Percentiles rank a stretch among this genome's conserved stretches.
These are phyloP conservation scores for Emergomyces africanus DNA, from an alignment of 2,329 filamentous ascomycete genomes.

Conservation along the genomic window DNA sequence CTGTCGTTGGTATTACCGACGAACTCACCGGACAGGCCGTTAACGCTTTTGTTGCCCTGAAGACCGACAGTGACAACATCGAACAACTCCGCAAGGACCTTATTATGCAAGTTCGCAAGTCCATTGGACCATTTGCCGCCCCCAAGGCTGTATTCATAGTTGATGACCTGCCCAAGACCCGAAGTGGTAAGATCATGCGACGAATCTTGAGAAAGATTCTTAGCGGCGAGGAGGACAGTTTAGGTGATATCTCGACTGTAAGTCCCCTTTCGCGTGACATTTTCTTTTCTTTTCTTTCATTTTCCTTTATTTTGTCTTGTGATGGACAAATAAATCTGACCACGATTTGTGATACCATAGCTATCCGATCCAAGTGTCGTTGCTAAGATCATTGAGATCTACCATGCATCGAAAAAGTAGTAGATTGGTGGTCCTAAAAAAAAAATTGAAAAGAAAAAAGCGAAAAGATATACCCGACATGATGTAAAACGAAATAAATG, in stretches of 20 bases:
- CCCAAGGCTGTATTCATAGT: conserved; percentile 89
- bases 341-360: conserved; percentile 30
- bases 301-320: background rate
- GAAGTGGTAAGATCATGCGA: conserved; percentile 98
- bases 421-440: no score
- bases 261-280: conserved; percentile 24
- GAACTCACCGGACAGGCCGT: conserved; percentile 95
- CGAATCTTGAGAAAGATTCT: conserved; percentile 95
- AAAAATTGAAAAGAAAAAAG: background rate
- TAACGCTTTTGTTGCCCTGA: conserved; percentile 90
- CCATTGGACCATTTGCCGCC: conserved; percentile 92
- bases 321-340: background rate
- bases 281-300: background rate
- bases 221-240: conserved; percentile 90
- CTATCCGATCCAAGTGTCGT: conserved; percentile 85
- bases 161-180: conserved; percentile 89
- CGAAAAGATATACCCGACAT: background rate
- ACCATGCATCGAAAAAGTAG: conserved; percentile 43
- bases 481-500: background rate
- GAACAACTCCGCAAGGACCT: conserved; percentile 88
- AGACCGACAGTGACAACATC: conserved; percentile 50
- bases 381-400: conserved; percentile 72
- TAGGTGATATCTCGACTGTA: conserved; percentile 87
- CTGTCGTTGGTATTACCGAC: conserved; percentile 84
- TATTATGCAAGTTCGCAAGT: conserved; percentile 88